Evolutionary conservation across 805 yeast species (phyloP), one percentile per base, ranked within the genome.

Genomic region (Candida xyloterini): DNA sequence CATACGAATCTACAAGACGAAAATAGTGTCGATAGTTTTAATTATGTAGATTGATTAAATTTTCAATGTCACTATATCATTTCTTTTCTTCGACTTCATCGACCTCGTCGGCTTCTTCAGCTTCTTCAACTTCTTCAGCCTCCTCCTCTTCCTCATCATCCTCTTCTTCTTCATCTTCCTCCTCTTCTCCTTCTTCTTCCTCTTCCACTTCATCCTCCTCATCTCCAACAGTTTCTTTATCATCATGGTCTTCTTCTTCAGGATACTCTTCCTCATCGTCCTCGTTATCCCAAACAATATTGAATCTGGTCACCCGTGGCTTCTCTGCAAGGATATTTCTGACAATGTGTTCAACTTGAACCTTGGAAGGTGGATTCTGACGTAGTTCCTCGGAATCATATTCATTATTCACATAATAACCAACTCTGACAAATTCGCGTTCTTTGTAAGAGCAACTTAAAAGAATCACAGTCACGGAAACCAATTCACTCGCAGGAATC

Each of bases 351-450:
- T 88, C 96, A 4, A 91, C 89, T 56, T 87, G 96, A 1, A 91
- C 96, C 57, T 89, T 87, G 2, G 82, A 77, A 2, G 98, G 98
- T 1, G 97, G 97, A 49, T 85, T 87, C 57, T 89, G 96, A 42
- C 96, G 74, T 54, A 93, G 66, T 53, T 93, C 98, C 58, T 91
- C 98, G 11, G 81, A 72, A 57, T 91, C 97, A 56, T 93, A 93
- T 57, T 93, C 99, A 64, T 93, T 93, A 66, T 93, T 93, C 43
- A 93, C 99, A 57, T 93, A 93, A 66, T 93, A 93, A 0, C 99
- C 99, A 5, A 93, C 99, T 44, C 98, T 72, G 2, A 93, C 99
- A 67, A 93, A 93, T 61, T 93, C 98, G 48, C 91, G 74, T 40
- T 86, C 96, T 34, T 88, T 85, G 57, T 93, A 93, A 0, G 96